A percentile compares a stretch with the other conserved stretches of the same genome.
These are phyloP conservation scores for Fusarium torreyae DNA, from an alignment of 2,329 filamentous ascomycete species.

Conservation along the genomic window DNA sequence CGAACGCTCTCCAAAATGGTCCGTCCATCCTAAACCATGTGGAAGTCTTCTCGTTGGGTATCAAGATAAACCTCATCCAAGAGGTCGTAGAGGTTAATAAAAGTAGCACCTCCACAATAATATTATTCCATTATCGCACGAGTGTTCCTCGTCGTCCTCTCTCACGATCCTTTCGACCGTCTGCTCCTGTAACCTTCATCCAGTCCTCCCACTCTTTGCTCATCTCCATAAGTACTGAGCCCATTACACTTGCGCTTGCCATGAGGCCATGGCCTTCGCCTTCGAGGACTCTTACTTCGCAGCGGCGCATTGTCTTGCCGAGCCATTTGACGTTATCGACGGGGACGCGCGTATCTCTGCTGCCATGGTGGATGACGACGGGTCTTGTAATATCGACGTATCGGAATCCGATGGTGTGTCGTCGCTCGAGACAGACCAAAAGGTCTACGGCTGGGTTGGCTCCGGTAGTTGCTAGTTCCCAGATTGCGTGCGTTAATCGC, in stretches of 20 bases:
- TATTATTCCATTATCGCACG: conserved; percentile 25
- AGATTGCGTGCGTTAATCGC: conserved; percentile 91
- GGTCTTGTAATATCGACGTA: conserved; percentile 96
- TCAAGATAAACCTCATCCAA: conserved; percentile 28
- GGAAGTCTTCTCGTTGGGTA: conserved; percentile 31
- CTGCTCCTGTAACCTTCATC: conserved; percentile 72
- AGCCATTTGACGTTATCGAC: conserved; percentile 97
- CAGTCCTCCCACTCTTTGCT: conserved; percentile 94
- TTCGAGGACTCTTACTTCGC: conserved; percentile 90
- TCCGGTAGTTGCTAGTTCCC: conserved; percentile 90
- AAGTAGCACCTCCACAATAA: no score
- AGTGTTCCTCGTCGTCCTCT: conserved; percentile 51
- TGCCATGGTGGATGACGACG: conserved; percentile 95
- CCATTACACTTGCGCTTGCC: conserved; percentile 95
- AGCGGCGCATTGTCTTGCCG: conserved; percentile 91
- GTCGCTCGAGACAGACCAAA: conserved; percentile 90
- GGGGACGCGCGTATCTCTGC: conserved; percentile 89
- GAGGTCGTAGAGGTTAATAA: background rate
- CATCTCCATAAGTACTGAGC: conserved; percentile 93
- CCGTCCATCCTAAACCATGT: conserved; percentile 2
- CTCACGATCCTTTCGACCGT: conserved; percentile 55
- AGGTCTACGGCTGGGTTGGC: conserved; percentile 96
- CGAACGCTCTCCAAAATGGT: conserved; percentile 7
- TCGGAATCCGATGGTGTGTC: conserved; percentile 92
- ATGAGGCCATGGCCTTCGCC: conserved; percentile 96